A percentile compares a stretch with the other conserved stretches of the same genome.
These are phyloP conservation scores for Penicillium simplicissimum DNA, from an alignment of 495 filamentous ascomycete genomes.

Conservation along the genomic window DNA sequence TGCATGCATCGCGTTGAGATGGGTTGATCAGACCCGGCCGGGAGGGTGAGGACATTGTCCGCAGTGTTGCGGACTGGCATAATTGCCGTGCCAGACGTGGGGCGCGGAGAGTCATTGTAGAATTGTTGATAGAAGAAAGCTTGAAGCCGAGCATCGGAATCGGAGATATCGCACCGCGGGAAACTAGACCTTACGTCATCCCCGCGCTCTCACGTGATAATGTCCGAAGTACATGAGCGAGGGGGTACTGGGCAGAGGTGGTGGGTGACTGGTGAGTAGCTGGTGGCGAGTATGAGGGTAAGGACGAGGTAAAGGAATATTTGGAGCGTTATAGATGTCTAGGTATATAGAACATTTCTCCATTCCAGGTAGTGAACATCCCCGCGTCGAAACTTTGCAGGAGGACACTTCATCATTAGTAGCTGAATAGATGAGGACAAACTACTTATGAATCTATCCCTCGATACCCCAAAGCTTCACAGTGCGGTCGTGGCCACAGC, in stretches of 20 bases:
- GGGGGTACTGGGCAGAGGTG: too few relatives aligned
- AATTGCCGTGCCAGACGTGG: slow-evolving; percentile 14
- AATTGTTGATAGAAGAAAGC: slow-evolving; percentile 4
- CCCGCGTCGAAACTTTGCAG: neutral
- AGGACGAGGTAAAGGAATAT: neutral
- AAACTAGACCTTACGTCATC: slow-evolving; percentile 25
- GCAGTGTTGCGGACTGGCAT: slow-evolving; percentile 1
- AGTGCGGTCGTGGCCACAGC: slow-evolving; percentile 88
- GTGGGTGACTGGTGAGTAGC: too few relatives aligned
- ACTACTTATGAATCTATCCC: slow-evolving; percentile 39
- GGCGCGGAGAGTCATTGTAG: slow-evolving; percentile 17
- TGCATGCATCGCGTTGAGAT: slow-evolving; percentile 10
- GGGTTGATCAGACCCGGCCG: slow-evolving; percentile 1
- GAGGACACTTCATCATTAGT: neutral
- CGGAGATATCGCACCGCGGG: slow-evolving; percentile 1
- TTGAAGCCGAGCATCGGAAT: neutral
- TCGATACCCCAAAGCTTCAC: slow-evolving; percentile 96
- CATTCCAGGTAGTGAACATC: neutral
- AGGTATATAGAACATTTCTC: too few relatives aligned
- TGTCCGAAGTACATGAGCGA: neutral
- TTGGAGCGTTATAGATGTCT: too few relatives aligned
- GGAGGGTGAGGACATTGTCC: neutral
- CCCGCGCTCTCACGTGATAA: slow-evolving; percentile 22
- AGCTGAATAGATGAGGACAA: neutral
- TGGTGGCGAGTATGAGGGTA: too few relatives aligned